Conservation (phyloP, 192 early-diverging fungal genomes). For the Entomortierella lignicola region DNA sequence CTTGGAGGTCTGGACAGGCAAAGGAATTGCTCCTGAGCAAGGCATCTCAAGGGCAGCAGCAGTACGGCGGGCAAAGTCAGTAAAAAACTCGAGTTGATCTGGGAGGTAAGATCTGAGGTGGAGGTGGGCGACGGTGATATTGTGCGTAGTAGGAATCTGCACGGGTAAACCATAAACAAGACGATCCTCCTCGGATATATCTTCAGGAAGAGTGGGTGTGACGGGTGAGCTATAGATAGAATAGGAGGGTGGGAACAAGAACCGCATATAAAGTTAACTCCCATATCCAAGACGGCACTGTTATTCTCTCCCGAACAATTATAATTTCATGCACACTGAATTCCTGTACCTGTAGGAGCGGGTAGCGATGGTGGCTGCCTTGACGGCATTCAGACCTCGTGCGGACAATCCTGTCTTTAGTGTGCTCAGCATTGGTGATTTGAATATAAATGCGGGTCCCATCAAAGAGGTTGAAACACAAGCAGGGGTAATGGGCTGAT, state of each 20-base stretch:
- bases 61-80: constrained; percentile 85
- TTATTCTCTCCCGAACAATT: neutral
- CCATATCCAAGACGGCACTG: neutral
- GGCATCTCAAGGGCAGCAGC: constrained; percentile 82
- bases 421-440: constrained; percentile 30
- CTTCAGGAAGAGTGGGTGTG: constrained; percentile 21
- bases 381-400: constrained; percentile 22
- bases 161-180: constrained; percentile 56
- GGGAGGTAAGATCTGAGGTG: constrained; percentile 84
- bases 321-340: neutral
- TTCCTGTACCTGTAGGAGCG: constrained; percentile 49
- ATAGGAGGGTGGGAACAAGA: neutral
- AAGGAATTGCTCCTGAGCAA: constrained; percentile 72
- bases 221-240: constrained; percentile 12
- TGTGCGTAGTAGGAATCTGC: constrained; percentile 68
- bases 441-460: neutral
- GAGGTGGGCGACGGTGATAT: constrained; percentile 78
- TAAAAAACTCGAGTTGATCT: constrained; percentile 88
- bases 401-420: constrained; percentile 33
- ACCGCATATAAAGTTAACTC: neutral
- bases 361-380: constrained; percentile 19
- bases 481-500: neutral
- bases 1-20: constrained; percentile 77
- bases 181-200: constrained; percentile 42
- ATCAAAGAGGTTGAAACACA: neutral